Conservation (phyloP, 768 basidiomycete species). For the Tephrocybe sp. region DNA sequence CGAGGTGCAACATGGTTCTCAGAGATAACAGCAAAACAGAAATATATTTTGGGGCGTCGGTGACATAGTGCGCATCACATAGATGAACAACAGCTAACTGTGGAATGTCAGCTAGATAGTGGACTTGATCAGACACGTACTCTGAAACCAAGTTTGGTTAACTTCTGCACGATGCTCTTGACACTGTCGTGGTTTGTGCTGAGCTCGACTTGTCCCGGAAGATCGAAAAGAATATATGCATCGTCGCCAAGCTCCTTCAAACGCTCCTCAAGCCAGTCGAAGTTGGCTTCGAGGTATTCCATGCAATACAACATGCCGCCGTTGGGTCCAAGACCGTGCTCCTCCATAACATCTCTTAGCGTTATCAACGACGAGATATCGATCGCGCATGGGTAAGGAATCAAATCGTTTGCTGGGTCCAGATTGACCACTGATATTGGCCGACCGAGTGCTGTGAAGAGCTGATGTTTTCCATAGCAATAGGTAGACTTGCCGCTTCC, state of each 20-base stretch:
- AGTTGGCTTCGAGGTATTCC: slow-evolving; percentile 95
- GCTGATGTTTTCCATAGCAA: slow-evolving; percentile 84
- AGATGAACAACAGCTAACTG: slow-evolving; percentile 94
- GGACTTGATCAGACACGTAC: slow-evolving; percentile 48
- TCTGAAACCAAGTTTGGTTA: slow-evolving; percentile 78
- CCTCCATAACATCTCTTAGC: slow-evolving; percentile 83
- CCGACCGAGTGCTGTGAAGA: slow-evolving; percentile 82
- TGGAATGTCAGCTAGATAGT: neutral
- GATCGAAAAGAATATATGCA: slow-evolving; percentile 90
- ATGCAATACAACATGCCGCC: slow-evolving; percentile 96
- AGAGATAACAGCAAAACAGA: slow-evolving; percentile 90
- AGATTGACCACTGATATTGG: slow-evolving; percentile 93
- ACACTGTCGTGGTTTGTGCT: slow-evolving; percentile 94
- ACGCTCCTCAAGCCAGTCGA: slow-evolving; percentile 80
- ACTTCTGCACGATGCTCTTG: slow-evolving; percentile 71
- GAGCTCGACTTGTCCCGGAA: slow-evolving; percentile 96
- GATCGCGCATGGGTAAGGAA: slow-evolving; percentile 90
- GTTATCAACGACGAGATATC: slow-evolving; percentile 86
- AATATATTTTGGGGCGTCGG: slow-evolving; percentile 93
- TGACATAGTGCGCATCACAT: slow-evolving; percentile 96
- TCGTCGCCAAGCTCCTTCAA: slow-evolving; percentile 67
- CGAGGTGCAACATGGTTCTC: slow-evolving; percentile 97
- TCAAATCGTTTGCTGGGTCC: slow-evolving; percentile 89
- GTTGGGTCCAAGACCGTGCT: slow-evolving; percentile 87
- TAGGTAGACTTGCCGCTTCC: slow-evolving; percentile 90